Evolutionary conservation across 1,139 yeast genomes (phyloP).

Genomic region (Tardiomyces depauwii): DNA sequence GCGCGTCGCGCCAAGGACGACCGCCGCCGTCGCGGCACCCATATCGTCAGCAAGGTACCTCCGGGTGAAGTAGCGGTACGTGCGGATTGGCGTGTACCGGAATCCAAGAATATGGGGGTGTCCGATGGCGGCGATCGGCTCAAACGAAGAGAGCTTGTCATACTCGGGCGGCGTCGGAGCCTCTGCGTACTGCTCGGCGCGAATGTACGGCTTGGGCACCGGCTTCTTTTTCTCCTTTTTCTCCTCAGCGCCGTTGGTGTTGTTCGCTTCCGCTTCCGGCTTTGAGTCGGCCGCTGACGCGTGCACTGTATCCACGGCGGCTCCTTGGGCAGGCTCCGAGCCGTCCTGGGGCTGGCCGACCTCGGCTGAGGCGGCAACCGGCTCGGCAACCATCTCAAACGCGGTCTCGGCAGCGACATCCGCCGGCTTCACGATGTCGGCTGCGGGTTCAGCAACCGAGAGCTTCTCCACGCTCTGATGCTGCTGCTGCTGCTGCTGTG

Average conservation of each 20-base stretch:
- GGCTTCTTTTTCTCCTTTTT: conserved; percentile 5
- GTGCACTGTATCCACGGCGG: conserved; percentile 2
- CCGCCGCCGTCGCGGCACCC: conserved; percentile 48
- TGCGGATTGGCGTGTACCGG: conserved; percentile 59
- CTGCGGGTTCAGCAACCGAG: conserved; percentile 2
- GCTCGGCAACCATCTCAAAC: conserved; percentile 1
- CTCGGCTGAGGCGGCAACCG: conserved; percentile 5
- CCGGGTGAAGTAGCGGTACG: conserved; percentile 67
- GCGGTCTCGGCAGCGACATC: too few relatives aligned
- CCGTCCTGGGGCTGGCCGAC: too few relatives aligned
- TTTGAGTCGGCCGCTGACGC: neutral
- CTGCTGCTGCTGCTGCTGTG: neutral
- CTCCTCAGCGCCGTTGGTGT: conserved; percentile 4
- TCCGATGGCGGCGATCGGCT: conserved; percentile 12
- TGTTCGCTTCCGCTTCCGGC: neutral
- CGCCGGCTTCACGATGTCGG: too few relatives aligned
- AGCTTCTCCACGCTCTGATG: conserved; percentile 3
- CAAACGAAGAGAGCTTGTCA: conserved; percentile 1
- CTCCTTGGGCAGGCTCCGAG: conserved; percentile 3
- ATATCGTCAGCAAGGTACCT: conserved; percentile 62
- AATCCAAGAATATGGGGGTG: conserved; percentile 50
- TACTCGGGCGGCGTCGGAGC: conserved; percentile 6
- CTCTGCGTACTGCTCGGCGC: conserved; percentile 8
- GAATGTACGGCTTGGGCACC: conserved; percentile 28
- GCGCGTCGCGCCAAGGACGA: conserved; percentile 46